A percentile compares a stretch with the other conserved stretches of the same genome.
phyloP scores from a whole-genome alignment of 179 eudicot genomes.

The Spergularia azorica region DNA sequence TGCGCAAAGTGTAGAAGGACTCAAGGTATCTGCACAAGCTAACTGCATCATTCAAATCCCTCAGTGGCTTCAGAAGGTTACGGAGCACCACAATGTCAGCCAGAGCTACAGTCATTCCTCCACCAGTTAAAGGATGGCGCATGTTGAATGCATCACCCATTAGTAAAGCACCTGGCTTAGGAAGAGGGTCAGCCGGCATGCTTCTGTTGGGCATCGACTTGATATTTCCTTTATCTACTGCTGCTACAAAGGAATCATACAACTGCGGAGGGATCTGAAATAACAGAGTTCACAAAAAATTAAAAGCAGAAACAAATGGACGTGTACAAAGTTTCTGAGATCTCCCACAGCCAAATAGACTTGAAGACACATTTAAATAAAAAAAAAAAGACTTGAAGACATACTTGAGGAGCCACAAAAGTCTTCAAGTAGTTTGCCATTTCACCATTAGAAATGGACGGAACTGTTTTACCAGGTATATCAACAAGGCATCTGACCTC shows the following conservation, averaged over 20 bases:
- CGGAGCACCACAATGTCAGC: conserved; percentile 64
- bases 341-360: background rate
- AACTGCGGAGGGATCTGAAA: conserved; percentile 67
- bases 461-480: conserved; percentile 72
- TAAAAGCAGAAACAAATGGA: background rate
- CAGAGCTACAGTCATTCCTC: conserved; percentile 88
- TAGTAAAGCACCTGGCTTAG: conserved; percentile 70
- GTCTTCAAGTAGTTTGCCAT: conserved; percentile 67
- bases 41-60: conserved; percentile 45
- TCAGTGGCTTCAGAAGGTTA: conserved; percentile 57
- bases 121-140: conserved; percentile 90
- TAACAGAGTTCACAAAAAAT: conserved; percentile 3
- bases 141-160: conserved; percentile 88
- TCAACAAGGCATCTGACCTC: conserved; percentile 79
- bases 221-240: conserved; percentile 65
- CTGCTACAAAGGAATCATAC: conserved; percentile 58
- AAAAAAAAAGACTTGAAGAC: background rate
- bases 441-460: conserved; percentile 67
- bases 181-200: conserved; percentile 69
- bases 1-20: conserved; percentile 71
- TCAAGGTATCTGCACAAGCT: conserved; percentile 53
- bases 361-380: conserved; percentile 35
- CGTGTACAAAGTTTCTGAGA: background rate
- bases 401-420: conserved; percentile 71
- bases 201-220: conserved; percentile 75